Base-by-base conservation (phyloP, 768 basidiomycete genomes). In the Tulasnella calospora region DNA sequence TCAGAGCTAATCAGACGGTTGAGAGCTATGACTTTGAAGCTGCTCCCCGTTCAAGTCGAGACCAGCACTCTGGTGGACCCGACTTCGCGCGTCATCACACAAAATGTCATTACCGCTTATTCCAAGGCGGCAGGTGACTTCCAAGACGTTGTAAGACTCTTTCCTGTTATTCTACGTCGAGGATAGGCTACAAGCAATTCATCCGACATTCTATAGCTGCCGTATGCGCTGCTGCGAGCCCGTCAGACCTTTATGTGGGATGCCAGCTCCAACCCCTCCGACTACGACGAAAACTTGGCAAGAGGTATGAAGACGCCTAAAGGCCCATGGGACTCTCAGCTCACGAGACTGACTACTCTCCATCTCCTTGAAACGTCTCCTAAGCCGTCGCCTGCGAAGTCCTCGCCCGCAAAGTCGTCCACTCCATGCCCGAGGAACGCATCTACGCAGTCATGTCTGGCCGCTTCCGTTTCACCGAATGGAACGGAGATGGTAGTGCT, bases 91-190 rank as follows among this genome's bases (percentile, higher is more conserved):
- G 87, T 96, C 73, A 93, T 97, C 67, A 96, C 94, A 0, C 92
- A 92, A 1, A 82, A 82, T 46, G 86, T 97, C 69, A 89, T 98
- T 78, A 86, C 86, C 55, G 90, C 95, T 1, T 98, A 92, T 82
- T 88, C 87, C 36, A 89, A 88, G 73, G 92, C 94, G 33, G 96
- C 93, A 10, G 96, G 96, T 8, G 95, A 97, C 84, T 96, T 96
- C 82, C 84, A 86, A 23, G 93, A 95, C 82, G 93, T 94, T 35
- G 94, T 96, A 82, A 81, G 91, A n/a, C 21, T 9, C 19, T 40
- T 36, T 13, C 15, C 44, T 23, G 41, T 9, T 9, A 6, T 72
- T 27, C 12, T 27, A 67, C 33, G 7, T 17, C 55, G 78, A 78
- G 57, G 79, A 79, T 6, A 46, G 38, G 3, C 30, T 4, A 2